Evolutionary conservation across 345 rosid species (phyloP).

Genomic region (Gossypium ekmanianum): DNA sequence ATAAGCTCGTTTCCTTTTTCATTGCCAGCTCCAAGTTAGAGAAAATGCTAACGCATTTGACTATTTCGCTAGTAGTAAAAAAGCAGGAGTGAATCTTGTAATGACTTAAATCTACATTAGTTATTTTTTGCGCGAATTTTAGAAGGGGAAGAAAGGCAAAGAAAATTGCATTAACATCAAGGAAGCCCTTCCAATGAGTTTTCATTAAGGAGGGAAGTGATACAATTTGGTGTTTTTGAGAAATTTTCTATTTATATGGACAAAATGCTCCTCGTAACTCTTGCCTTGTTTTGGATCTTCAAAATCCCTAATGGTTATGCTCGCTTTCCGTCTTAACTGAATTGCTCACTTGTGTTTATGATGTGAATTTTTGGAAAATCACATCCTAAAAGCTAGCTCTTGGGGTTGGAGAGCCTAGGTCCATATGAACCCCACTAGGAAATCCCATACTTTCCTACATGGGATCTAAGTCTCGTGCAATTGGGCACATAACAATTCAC

Average conservation of each 20-base stretch:
- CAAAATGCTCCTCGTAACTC: neutral
- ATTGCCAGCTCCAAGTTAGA: neutral
- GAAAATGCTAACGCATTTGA: neutral
- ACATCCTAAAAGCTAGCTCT: too few relatives aligned
- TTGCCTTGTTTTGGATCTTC: neutral
- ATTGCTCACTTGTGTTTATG: neutral
- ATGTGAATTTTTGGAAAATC: too few relatives aligned
- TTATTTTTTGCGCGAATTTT: too few relatives aligned
- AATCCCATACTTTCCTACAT: too few relatives aligned
- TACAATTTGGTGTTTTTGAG: neutral
- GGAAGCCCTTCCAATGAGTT: neutral
- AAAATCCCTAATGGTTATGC: neutral
- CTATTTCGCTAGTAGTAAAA: neutral
- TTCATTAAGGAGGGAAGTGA: neutral
- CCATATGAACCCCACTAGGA: too few relatives aligned
- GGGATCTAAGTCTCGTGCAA: too few relatives aligned
- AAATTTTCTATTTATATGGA: neutral
- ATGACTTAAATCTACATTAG: neutral
- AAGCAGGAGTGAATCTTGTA: neutral
- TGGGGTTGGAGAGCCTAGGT: too few relatives aligned
- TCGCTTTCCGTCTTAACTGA: neutral
- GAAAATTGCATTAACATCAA: neutral
- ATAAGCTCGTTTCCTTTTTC: neutral
- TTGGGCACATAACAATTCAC: too few relatives aligned
- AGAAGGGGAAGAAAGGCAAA: neutral